These are phyloP conservation scores for Phytopythium chamaehyphon DNA, from an alignment of 352 stramenopile species.

Conservation along the genomic window DNA sequence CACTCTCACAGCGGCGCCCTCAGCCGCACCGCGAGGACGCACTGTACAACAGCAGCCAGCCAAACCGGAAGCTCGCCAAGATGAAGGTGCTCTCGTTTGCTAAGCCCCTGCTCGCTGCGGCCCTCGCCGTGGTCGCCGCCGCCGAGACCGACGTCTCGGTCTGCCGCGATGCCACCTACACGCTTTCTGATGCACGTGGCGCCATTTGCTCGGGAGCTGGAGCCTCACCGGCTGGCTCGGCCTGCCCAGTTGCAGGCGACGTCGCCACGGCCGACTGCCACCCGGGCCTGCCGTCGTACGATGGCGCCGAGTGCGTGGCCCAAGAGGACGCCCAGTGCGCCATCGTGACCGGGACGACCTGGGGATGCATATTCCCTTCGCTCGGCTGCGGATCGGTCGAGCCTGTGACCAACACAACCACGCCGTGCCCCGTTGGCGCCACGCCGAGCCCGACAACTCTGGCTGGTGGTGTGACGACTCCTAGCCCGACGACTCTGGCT, in stretches of 20 bases:
- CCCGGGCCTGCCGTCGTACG: conserved; percentile 37
- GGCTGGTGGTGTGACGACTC: too few relatives aligned
- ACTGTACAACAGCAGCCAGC: too few relatives aligned
- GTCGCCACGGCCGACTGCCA: conserved; percentile 26
- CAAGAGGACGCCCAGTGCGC: conserved; percentile 38
- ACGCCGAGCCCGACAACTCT: too few relatives aligned
- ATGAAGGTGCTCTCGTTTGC: too few relatives aligned
- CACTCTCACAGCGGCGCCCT: too few relatives aligned
- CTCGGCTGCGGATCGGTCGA: conserved; percentile 13
- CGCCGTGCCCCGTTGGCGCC: neutral
- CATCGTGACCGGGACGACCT: conserved; percentile 27
- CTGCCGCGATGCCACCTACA: conserved; percentile 40
- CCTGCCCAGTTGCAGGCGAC: conserved; percentile 25
- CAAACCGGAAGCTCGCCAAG: too few relatives aligned
- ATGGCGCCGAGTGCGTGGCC: conserved; percentile 28
- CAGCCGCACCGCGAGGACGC: too few relatives aligned
- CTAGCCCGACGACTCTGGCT: too few relatives aligned
- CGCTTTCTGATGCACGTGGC: conserved; percentile 7
- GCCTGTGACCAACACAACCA: conserved; percentile 1
- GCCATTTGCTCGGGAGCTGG: conserved; percentile 24
- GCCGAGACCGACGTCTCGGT: conserved; percentile 30
- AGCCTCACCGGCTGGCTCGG: conserved; percentile 16
- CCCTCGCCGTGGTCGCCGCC: neutral
- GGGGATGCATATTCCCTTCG: conserved; percentile 27
- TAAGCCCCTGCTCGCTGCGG: too few relatives aligned